Conservation (phyloP, 2,329 filamentous ascomycete genomes). For the Waltergamsia citrina region DNA sequence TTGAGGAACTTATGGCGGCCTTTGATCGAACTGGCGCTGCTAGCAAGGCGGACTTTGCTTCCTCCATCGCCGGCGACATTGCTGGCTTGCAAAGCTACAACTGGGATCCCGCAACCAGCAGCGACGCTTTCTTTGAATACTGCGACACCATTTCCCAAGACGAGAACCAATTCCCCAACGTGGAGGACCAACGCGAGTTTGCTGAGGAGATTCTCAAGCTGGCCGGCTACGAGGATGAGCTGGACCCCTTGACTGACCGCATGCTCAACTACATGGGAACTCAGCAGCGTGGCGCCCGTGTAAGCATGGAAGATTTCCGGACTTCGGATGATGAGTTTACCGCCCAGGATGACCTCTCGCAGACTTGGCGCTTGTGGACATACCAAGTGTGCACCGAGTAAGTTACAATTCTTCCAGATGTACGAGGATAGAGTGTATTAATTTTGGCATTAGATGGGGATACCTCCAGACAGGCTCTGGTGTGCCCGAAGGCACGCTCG, state of each 20-base stretch:
- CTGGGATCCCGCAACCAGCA: conserved; percentile 44
- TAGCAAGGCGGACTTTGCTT: conserved; percentile 38
- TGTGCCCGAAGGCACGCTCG: conserved; percentile 52
- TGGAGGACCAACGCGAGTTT: conserved; percentile 30
- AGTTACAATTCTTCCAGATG: background rate
- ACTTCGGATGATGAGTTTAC: conserved; percentile 15
- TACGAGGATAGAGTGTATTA: background rate
- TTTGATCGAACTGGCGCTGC: conserved; percentile 36
- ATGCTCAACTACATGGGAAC: conserved; percentile 43
- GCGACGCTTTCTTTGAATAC: conserved; percentile 12
- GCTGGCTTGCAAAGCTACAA: conserved; percentile 35
- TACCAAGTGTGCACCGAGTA: conserved; percentile 9
- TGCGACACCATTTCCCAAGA: conserved; percentile 5
- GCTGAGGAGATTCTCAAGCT: conserved; percentile 80
- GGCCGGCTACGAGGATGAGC: conserved; percentile 41
- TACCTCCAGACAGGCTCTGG: conserved; percentile 67
- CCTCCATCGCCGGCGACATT: conserved; percentile 28
- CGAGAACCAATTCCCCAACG: conserved; percentile 9
- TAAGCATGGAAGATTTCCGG: conserved; percentile 27
- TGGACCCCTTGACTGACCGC: conserved; percentile 25
- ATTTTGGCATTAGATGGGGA: conserved; percentile 46
- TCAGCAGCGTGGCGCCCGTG: conserved; percentile 8
- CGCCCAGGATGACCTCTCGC: conserved; percentile 2
- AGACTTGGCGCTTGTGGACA: conserved; percentile 8
- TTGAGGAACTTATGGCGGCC: conserved; percentile 30